A percentile compares a stretch with the other conserved stretches of the same genome.
These are phyloP conservation scores for Entonaema liquescens DNA, from an alignment of 495 filamentous ascomycete genomes.

Conservation along the genomic window DNA sequence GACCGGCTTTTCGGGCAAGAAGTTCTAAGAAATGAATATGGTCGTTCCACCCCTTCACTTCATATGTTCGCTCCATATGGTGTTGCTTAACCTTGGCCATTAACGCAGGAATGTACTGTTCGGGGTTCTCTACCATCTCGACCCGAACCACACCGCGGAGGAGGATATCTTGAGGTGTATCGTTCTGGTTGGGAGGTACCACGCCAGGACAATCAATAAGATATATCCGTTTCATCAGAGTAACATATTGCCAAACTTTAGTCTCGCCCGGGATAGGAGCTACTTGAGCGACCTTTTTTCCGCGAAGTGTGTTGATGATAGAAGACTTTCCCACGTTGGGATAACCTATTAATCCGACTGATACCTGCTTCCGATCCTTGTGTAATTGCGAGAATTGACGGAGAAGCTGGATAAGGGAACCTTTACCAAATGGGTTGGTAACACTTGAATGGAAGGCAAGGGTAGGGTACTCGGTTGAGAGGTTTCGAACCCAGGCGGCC, in stretches of 20 bases:
- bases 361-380: constrained; percentile 89
- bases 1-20: constrained; percentile 85
- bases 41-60: constrained; percentile 76
- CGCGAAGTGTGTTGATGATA: constrained; percentile 90
- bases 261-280: constrained; percentile 97
- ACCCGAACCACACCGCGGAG: constrained; percentile 91
- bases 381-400: constrained; percentile 95
- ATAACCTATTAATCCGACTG: constrained; percentile 85
- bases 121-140: constrained; percentile 93
- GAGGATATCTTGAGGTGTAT: constrained; percentile 88
- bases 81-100: constrained; percentile 80
- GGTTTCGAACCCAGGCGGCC: constrained; percentile 83
- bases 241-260: constrained; percentile 98
- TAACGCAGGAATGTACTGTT: constrained; percentile 91
- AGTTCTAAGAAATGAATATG: constrained; percentile 85
- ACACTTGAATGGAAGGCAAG: constrained; percentile 92
- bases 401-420: constrained; percentile 75
- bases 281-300: constrained; percentile 91
- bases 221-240: constrained; percentile 95
- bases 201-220: constrained; percentile 97
- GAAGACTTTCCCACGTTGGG: constrained; percentile 91
- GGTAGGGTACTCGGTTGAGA: constrained; percentile 89
- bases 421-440: constrained; percentile 91
- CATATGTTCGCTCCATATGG: constrained; percentile 93
- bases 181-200: constrained; percentile 83